Evolutionary conservation across 805 yeast species (phyloP).

Genomic region (Zygosaccharomyces kombuchaensis): DNA sequence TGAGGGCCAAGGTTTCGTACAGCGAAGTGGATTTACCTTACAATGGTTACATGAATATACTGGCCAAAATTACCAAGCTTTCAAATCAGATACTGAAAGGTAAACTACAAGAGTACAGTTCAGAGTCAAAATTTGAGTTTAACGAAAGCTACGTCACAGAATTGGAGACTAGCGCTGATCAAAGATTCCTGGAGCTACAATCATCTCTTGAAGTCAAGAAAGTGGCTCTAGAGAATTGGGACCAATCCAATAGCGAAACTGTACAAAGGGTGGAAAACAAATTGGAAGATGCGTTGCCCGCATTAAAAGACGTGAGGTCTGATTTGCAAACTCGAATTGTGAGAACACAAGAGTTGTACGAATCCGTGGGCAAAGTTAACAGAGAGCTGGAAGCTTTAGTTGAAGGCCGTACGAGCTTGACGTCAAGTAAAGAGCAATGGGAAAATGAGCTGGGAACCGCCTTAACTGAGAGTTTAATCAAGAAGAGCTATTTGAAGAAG

Average conservation of each 20-base stretch:
- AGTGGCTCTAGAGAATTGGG: slow-evolving; percentile 22
- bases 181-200: slow-evolving; percentile 26
- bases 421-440: slow-evolving; percentile 28
- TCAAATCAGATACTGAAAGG: slow-evolving; percentile 22
- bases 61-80: slow-evolving; percentile 19
- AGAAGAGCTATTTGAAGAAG: slow-evolving; percentile 18
- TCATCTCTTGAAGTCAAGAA: slow-evolving; percentile 28
- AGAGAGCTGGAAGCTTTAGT: slow-evolving; percentile 23
- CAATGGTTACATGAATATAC: slow-evolving; percentile 24
- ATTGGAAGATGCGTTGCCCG: slow-evolving; percentile 15
- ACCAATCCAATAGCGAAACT: slow-evolving; percentile 19
- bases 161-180: slow-evolving; percentile 15
- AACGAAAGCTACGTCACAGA: slow-evolving; percentile 11
- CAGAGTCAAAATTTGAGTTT: slow-evolving; percentile 9
- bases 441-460: slow-evolving; percentile 24
- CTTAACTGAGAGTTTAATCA: slow-evolving; percentile 22
- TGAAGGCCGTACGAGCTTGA: slow-evolving; percentile 22
- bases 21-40: slow-evolving; percentile 27
- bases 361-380: slow-evolving; percentile 23
- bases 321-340: slow-evolving; percentile 19
- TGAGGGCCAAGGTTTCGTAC: slow-evolving; percentile 24
- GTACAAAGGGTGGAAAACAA: slow-evolving; percentile 13
- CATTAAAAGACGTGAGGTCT: slow-evolving; percentile 12
- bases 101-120: slow-evolving; percentile 15
- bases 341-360: slow-evolving; percentile 25